Evolutionary conservation across 192 early-diverging fungal genomes (phyloP).

Genomic region (Dissophora globulifera): DNA sequence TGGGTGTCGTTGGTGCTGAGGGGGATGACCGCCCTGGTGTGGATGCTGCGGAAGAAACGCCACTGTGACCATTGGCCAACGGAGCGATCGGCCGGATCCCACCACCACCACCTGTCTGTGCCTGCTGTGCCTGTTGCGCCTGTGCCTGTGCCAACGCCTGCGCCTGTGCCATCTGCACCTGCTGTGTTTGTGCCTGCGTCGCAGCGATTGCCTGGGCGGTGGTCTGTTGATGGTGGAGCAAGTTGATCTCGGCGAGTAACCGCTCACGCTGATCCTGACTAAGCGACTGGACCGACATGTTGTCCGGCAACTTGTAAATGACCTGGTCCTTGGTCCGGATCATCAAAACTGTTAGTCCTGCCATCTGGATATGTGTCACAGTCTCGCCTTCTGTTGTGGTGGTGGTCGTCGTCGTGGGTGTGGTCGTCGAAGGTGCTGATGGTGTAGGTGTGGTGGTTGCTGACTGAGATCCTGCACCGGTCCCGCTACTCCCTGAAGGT

Average conservation of each 20-base stretch:
- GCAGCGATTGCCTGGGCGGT: conserved; percentile 41
- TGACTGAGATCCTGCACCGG: conserved; percentile 6
- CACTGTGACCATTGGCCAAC: neutral
- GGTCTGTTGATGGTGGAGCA: conserved; percentile 55
- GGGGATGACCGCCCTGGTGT: conserved; percentile 5
- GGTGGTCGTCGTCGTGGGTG: neutral
- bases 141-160: conserved; percentile 26
- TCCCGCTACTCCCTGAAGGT: neutral
- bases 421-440: neutral
- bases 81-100: conserved; percentile 30
- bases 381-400: conserved; percentile 26
- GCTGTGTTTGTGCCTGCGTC: conserved; percentile 38
- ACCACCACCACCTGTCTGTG: too few relatives aligned
- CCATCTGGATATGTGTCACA: conserved; percentile 55
- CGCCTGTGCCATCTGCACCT: conserved; percentile 30
- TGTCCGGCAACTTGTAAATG: conserved; percentile 65
- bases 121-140: conserved; percentile 1
- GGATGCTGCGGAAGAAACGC: conserved; percentile 12
- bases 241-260: conserved; percentile 58
- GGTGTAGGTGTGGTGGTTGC: too few relatives aligned
- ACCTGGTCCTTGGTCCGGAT: conserved; percentile 58
- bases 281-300: conserved; percentile 61
- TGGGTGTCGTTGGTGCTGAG: conserved; percentile 26
- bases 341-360: conserved; percentile 58
- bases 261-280: conserved; percentile 55